These are phyloP conservation scores for Colletotrichum nymphaeae DNA, from an alignment of 2,329 filamentous ascomycete genomes.

Conservation along the genomic window DNA sequence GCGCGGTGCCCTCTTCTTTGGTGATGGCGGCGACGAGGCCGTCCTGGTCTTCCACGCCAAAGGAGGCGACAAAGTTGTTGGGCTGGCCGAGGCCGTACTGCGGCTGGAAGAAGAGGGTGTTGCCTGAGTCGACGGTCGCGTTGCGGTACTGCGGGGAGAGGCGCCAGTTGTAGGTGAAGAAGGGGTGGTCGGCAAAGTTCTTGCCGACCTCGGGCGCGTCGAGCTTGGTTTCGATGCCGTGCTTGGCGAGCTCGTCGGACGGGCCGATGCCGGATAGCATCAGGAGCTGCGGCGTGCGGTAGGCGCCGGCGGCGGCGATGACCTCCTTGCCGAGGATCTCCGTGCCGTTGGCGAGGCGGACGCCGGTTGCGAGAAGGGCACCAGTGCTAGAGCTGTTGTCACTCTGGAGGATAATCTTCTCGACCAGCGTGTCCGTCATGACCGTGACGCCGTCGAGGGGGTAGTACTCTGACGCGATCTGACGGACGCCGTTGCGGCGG, in stretches of 20 bases:
- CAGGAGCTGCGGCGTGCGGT: constrained; percentile 63
- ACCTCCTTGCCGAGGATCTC: constrained; percentile 45
- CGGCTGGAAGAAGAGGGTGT: constrained; percentile 43
- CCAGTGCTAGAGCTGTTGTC: constrained; percentile 1
- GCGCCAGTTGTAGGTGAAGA: constrained; percentile 44
- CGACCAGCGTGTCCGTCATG: constrained; percentile 39
- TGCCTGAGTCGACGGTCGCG: constrained; percentile 46
- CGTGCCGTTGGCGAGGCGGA: constrained; percentile 43
- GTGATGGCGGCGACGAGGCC: constrained; percentile 45
- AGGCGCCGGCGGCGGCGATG: constrained; percentile 59
- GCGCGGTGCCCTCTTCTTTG: constrained; percentile 46
- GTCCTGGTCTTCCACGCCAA: constrained; percentile 39
- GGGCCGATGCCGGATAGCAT: constrained; percentile 64
- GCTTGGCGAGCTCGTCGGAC: constrained; percentile 51
- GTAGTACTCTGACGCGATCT: constrained; percentile 41
- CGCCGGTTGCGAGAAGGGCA: constrained; percentile 38
- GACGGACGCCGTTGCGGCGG: constrained; percentile 38
- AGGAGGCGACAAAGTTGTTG: constrained; percentile 49
- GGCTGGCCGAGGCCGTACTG: constrained; percentile 50
- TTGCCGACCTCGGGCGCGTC: constrained; percentile 61
- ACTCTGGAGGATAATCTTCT: constrained; percentile 36
- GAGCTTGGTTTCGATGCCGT: constrained; percentile 53
- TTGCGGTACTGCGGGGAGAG: constrained; percentile 47
- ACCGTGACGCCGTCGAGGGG: constrained; percentile 42
- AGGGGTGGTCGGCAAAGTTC: constrained; percentile 57